Evolutionary conservation across 768 basidiomycete genomes (phyloP).

Genomic region (Calocera cornea): DNA sequence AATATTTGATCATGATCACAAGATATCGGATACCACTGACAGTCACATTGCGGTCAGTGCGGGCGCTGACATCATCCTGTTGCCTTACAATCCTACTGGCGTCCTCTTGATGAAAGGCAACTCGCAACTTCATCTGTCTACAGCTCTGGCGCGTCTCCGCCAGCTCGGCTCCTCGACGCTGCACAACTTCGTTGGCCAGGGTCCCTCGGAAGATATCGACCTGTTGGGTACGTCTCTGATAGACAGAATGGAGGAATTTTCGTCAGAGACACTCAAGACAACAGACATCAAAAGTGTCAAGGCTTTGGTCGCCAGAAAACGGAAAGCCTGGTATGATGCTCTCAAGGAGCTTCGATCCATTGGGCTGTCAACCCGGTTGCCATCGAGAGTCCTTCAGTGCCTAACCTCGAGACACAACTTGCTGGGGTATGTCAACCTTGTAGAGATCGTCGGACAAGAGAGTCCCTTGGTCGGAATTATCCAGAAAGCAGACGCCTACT

Average conservation of each 20-base stretch:
- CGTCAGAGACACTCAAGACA: constrained; percentile 26
- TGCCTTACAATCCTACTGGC: not conserved
- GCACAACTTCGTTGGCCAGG: not conserved
- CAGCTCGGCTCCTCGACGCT: constrained; percentile 19
- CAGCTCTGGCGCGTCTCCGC: constrained; percentile 26
- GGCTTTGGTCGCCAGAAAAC: constrained; percentile 63
- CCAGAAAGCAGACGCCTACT: constrained; percentile 47
- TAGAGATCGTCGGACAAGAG: not conserved
- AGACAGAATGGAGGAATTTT: constrained; percentile 24
- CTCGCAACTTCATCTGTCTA: not conserved
- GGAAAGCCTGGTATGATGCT: constrained; percentile 81
- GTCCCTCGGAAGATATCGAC: constrained; percentile 31
- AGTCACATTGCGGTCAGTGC: not conserved
- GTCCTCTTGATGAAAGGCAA: not conserved
- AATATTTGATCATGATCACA: not conserved
- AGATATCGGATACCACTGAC: not conserved
- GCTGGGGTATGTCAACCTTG: not conserved
- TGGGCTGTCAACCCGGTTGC: constrained; percentile 56
- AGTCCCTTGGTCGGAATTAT: constrained; percentile 11
- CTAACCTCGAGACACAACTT: constrained; percentile 49
- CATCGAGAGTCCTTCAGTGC: constrained; percentile 53
- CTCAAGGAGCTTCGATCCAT: constrained; percentile 72
- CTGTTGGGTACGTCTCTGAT: constrained; percentile 43
- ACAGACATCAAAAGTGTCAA: constrained; percentile 36
- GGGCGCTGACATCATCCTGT: not conserved